Base-by-base conservation (phyloP, 768 basidiomycete species). In the Russula earlei region DNA sequence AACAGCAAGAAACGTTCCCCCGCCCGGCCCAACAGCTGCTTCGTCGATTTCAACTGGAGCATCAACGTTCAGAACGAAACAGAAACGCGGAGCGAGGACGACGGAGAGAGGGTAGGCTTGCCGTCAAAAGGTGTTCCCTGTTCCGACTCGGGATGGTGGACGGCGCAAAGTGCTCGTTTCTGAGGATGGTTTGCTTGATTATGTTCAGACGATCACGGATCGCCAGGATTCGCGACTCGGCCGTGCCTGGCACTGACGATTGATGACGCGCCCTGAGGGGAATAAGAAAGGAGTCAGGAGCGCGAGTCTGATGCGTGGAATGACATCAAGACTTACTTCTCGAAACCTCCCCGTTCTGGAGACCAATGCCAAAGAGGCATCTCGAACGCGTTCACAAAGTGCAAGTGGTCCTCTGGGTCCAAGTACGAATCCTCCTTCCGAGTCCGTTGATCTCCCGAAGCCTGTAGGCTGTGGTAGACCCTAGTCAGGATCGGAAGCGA, bases 131-230 rank as follows among this genome's bases (percentile, higher is more conserved):
- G 54, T 83, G 82, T 59, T 86, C 84, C 56, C 92, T 75, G 69
- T 98, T 91, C 50, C 84, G 81, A 15, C 91, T 93, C 40, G 92
- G 89, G 37, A 98, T 70, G 0, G 92, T 93, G 6, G 95, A 95
- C 3, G 96, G 94, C 2, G 91, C 91, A 70, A 99, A 99, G 68
- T 98, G 93, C 67, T 99, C 96, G 65, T 97, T 98, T 38, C 96
- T 77, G 37, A 97, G 73, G 27, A 98, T 82, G 64, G 90, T 87
- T 71, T 98, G 95, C 67, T 85, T 88, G 64, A 98, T 91, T 49
- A 98, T 83, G 67, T 90, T 82, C 60, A 95, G 76, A 48, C 95
- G 75, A 67, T 98, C 89, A 33, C 95, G 80, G 25, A 90, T 74
- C 43, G 90, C 86, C 27, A 76, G 71, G 34, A 92, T 81, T 59